Percentiles rank a stretch among this genome's conserved stretches.
Evolutionary conservation across 1,284 basidiomycete species (phyloP).

Genomic region (Apiotrichum montevideense): DNA sequence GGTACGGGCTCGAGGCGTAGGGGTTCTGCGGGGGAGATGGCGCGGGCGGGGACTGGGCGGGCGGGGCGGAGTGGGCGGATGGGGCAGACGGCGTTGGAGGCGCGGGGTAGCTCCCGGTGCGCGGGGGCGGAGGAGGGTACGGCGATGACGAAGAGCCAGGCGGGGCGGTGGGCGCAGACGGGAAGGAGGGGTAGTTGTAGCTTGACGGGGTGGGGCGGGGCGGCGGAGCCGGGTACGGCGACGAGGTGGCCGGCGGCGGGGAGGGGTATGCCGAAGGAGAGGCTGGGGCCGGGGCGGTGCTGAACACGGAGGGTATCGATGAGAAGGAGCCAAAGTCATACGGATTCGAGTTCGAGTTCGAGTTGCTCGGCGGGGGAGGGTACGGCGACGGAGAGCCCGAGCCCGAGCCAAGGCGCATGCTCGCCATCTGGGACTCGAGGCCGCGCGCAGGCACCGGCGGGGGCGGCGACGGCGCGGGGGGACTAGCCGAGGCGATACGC

Average conservation of each 20-base stretch:
- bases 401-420: slow-evolving; percentile 18
- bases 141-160: slow-evolving; percentile 15
- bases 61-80: slow-evolving; percentile 5
- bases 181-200: slow-evolving; percentile 5
- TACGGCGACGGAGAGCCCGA: slow-evolving; percentile 18
- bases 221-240: slow-evolving; percentile 14
- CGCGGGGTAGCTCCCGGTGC: slow-evolving; percentile 4
- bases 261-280: slow-evolving; percentile 7
- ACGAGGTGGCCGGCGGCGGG: slow-evolving; percentile 7
- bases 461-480: slow-evolving; percentile 10
- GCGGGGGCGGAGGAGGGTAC: slow-evolving; percentile 10
- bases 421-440: slow-evolving; percentile 31
- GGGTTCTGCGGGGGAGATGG: slow-evolving; percentile 1
- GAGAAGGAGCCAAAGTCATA: slow-evolving; percentile 38
- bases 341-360: slow-evolving; percentile 23
- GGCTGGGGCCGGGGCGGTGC: slow-evolving; percentile 1
- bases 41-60: not conserved
- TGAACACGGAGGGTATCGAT: slow-evolving; percentile 29
- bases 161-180: slow-evolving; percentile 10
- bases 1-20: slow-evolving; percentile 7
- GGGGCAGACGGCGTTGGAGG: slow-evolving; percentile 22
- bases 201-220: slow-evolving; percentile 21
- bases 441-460: slow-evolving; percentile 19
- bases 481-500: slow-evolving; percentile 11
- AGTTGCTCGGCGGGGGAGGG: slow-evolving; percentile 20